Evolutionary conservation across 140 eudicot genomes (phyloP), one percentile per base, ranked within the genome.

Genomic region (Oenanthe javanica): DNA sequence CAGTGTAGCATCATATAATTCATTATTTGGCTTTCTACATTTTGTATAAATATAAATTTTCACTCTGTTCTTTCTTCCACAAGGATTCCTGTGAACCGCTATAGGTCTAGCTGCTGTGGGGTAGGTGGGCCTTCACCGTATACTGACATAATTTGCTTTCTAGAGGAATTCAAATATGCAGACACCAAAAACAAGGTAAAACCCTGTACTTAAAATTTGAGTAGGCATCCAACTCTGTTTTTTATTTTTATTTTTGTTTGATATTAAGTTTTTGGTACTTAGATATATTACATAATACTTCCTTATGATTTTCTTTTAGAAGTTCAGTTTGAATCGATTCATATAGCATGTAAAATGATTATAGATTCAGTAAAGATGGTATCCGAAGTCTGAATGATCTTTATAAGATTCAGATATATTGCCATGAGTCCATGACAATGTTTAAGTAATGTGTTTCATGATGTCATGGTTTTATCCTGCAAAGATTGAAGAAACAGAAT

Each of bases 151-250:
- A 57, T 76, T 76, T 31, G 46, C 69, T 76, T 36, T 31, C 47
- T 15, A 50, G 18, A 2, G 67, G 69, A 76, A 50, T 31, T 76
- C 49, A 52, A 76, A 25, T 50, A 76, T 76, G 79, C 79, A 76
- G 79, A 54, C 79, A 27, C 69, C 79, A 51, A 76, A 76, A 51
- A 51, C 79, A 76, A 76, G 79, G 79, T 76, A 76, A 27, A 15
- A 0, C 21, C 3, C 43, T 76, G n/a, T 73, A 43, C 38, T 73
- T 23, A 45, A 19, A 45, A 19, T 73, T 73, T 73, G 31, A 73
- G 77, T 12, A 45, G 51, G 77, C 55, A 45, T 73, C 18, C 6
- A 1, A 3, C 14, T 23, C 36, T 73, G 16, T 73, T 18, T 9
- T 18, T 40, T 21, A 7, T 18, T 2, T 38, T 38, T 5, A 9